Evolutionary conservation across 2,329 filamentous ascomycete genomes (phyloP).

Genomic region (Talaromyces marneffei): DNA sequence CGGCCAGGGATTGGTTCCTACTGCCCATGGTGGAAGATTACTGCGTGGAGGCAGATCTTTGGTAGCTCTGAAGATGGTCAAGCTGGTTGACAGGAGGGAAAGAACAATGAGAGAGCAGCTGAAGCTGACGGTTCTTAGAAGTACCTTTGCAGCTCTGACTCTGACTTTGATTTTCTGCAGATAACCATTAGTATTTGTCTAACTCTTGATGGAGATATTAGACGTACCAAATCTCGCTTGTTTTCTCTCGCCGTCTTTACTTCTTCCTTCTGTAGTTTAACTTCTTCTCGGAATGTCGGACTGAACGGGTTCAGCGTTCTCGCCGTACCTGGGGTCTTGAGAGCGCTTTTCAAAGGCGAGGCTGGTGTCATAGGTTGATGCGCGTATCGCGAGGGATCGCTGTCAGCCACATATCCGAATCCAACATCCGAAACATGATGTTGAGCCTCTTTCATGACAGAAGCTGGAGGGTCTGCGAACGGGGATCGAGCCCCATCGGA

Average conservation of each 20-base stretch:
- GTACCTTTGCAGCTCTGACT: slow-evolving; percentile 87
- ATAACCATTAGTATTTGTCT: neutral
- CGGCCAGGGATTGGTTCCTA: slow-evolving; percentile 75
- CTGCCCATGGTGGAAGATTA: slow-evolving; percentile 77
- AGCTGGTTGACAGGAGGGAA: slow-evolving; percentile 79
- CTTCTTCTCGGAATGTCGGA: slow-evolving; percentile 86
- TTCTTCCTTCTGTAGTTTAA: slow-evolving; percentile 79
- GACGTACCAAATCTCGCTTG: slow-evolving; percentile 75
- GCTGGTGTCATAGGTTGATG: slow-evolving; percentile 58
- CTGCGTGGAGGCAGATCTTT: slow-evolving; percentile 67
- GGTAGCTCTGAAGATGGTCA: slow-evolving; percentile 89
- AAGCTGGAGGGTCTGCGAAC: slow-evolving; percentile 44
- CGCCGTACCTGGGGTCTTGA: slow-evolving; percentile 80
- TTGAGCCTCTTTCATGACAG: slow-evolving; percentile 45
- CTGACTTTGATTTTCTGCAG: slow-evolving; percentile 81
- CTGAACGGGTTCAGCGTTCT: slow-evolving; percentile 74
- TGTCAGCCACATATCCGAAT: slow-evolving; percentile 77
- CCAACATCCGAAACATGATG: slow-evolving; percentile 71
- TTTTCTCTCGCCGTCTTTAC: slow-evolving; percentile 77
- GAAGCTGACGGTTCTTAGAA: slow-evolving; percentile 93
- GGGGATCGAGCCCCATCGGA: slow-evolving; percentile 38
- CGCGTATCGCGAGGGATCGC: slow-evolving; percentile 45
- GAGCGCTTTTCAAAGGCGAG: slow-evolving; percentile 80
- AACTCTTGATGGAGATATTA: neutral
- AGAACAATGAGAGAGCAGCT: slow-evolving; percentile 94